Conservation (phyloP, 2,329 filamentous ascomycete species). For the Trichoderma koningiopsis region DNA sequence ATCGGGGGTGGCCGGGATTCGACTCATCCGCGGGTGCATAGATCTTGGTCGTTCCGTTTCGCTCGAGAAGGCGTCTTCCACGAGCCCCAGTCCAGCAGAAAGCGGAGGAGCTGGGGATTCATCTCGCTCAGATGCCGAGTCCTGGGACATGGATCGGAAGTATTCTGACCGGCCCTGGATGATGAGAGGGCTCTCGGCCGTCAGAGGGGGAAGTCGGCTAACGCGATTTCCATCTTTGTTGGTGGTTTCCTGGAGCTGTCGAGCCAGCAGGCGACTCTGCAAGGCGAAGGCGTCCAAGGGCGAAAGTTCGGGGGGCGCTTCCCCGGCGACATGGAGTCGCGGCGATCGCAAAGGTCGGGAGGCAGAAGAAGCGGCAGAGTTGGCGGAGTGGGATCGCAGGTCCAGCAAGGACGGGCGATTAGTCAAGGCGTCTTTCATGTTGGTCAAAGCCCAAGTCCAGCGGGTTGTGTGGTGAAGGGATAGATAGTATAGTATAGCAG, state of each 20-base stretch:
- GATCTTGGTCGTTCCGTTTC: constrained; percentile 64
- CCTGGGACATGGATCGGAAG: constrained; percentile 73
- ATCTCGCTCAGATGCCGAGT: constrained; percentile 52
- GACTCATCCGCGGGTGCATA: constrained; percentile 74
- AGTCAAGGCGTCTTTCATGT: constrained; percentile 46
- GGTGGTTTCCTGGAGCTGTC: constrained; percentile 79
- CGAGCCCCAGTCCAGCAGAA: constrained; percentile 46
- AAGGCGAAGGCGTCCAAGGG: constrained; percentile 94
- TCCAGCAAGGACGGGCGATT: constrained; percentile 62
- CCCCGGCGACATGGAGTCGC: constrained; percentile 74
- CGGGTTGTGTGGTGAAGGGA: constrained; percentile 11
- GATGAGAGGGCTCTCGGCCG: constrained; percentile 78
- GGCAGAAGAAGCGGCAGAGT: constrained; percentile 48
- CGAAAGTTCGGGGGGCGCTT: constrained; percentile 85
- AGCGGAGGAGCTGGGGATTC: constrained; percentile 35
- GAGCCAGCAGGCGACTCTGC: constrained; percentile 84
- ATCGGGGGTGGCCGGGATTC: constrained; percentile 55
- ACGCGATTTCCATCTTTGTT: constrained; percentile 71
- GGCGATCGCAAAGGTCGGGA: constrained; percentile 67
- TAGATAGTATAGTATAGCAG: not conserved
- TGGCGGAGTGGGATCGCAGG: constrained; percentile 58
- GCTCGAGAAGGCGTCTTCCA: constrained; percentile 57
- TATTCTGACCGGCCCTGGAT: constrained; percentile 75
- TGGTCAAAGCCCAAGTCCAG: constrained; percentile 15
- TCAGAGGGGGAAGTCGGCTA: constrained; percentile 81